Conservation (phyloP, 1,139 yeast genomes). For the Suhomyces choctaworum region DNA sequence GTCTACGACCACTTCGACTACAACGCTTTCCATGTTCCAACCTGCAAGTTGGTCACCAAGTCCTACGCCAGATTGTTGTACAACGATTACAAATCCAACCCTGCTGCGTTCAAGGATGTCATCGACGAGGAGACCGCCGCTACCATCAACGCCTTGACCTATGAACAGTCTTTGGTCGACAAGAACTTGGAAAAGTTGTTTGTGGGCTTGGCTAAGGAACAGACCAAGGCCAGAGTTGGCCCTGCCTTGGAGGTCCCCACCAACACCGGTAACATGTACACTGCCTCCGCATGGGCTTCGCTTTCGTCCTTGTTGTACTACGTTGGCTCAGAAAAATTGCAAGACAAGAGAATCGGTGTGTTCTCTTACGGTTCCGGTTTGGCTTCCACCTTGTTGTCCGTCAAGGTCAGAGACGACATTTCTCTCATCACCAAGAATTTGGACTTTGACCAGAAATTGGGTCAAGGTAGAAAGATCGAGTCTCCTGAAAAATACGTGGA, state of each 20-base stretch:
- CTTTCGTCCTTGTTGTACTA: constrained; percentile 77
- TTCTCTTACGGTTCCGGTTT: constrained; percentile 98
- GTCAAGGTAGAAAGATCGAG: constrained; percentile 59
- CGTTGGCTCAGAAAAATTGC: constrained; percentile 72
- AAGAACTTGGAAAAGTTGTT: constrained; percentile 83
- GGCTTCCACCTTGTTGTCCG: constrained; percentile 86
- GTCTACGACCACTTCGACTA: constrained; percentile 77
- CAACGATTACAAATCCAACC: constrained; percentile 78
- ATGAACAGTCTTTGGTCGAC: constrained; percentile 79
- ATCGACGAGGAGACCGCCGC: constrained; percentile 57
- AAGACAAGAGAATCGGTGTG: constrained; percentile 82
- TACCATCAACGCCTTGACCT: constrained; percentile 56
- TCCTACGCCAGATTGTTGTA: constrained; percentile 90
- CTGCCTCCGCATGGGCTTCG: constrained; percentile 90
- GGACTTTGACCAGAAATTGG: constrained; percentile 67
- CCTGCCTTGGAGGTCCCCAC: constrained; percentile 90
- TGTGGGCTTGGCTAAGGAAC: constrained; percentile 74
- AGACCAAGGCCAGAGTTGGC: constrained; percentile 65
- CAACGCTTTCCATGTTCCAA: constrained; percentile 98
- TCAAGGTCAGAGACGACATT: constrained; percentile 79
- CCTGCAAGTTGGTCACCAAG: constrained; percentile 91
- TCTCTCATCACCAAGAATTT: constrained; percentile 63
- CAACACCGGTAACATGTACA: constrained; percentile 98
- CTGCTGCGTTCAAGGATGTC: constrained; percentile 54
- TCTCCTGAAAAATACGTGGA: constrained; percentile 81